Base-by-base conservation (phyloP, 345 rosid genomes). In the Eucalyptus curtisii region DNA sequence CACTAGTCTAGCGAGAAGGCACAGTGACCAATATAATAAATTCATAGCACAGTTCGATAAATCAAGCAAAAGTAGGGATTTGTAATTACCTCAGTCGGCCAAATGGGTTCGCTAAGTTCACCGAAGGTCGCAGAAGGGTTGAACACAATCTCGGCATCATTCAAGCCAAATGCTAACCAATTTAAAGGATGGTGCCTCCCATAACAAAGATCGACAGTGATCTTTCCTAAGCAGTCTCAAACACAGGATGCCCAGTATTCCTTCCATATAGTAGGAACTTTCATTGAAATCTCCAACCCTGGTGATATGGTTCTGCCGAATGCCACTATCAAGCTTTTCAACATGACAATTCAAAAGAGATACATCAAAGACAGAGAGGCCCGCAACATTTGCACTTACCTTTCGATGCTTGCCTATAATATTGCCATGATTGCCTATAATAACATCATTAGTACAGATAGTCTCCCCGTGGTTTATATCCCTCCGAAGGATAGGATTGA, bases 221-320 rank as follows among this genome's bases (percentile, higher is more conserved):
- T 95, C 92, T 96, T 97, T 80, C 98, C 98, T 89, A 96, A 85
- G 92, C 97, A 4, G 99, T 97, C 93, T 96, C 99, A 89, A 97
- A 97, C 80, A 97, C 97, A 48, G 99, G 99, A 93, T 96, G 99
- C 17, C 99, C 97, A 0, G 98, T 96, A 92, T 96, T 94, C 99
- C 99, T 95, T 97, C 99, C 97, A 97, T 96, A 88, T 96, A 97
- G 85, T 97, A 96, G 20, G 99, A 95, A 91, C 99, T 97, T 94
- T 97, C 99, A 48, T 97, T 96, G 92, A 97, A 96, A 91, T 97
- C 99, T 52, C 99, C 99, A 19, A 96, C 99, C 87, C 99, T 92
- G 50, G 99, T 98, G 88, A 96, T 97, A 86, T 97, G 99, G 88
- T 97, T 97, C 99, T 97, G 96, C 90, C 89, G 88, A 87, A 90